Evolutionary conservation across 208 protist species (phyloP).

Genomic region (Crithidia expoeki): DNA sequence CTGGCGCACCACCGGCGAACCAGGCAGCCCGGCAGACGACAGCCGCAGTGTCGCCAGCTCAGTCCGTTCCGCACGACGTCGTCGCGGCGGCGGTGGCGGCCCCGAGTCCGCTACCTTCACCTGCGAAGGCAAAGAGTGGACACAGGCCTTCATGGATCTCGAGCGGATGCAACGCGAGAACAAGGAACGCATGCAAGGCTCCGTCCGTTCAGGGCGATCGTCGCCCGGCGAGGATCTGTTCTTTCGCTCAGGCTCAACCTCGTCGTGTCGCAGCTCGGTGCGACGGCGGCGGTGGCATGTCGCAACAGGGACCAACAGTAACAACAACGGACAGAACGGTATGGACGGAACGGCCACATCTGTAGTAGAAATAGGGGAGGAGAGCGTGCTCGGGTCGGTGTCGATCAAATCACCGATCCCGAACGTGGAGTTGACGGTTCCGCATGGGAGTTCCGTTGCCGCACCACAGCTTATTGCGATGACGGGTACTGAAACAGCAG

Average conservation of each 20-base stretch:
- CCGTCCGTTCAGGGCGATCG: constrained; percentile 19
- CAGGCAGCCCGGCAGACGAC: constrained; percentile 21
- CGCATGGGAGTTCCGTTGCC: not conserved
- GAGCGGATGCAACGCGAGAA: constrained; percentile 81
- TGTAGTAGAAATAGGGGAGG: not conserved
- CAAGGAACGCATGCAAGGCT: constrained; percentile 51
- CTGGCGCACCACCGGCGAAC: constrained; percentile 4
- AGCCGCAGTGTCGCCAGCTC: constrained; percentile 43
- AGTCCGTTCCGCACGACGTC: constrained; percentile 33
- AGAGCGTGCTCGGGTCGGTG: not conserved
- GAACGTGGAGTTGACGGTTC: not conserved
- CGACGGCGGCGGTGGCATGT: constrained; percentile 14
- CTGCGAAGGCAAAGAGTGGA: constrained; percentile 37
- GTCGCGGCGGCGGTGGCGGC: constrained; percentile 34
- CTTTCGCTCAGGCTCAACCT: constrained; percentile 13
- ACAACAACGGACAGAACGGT: constrained; percentile 4
- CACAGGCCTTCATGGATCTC: constrained; percentile 50
- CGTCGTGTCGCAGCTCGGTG: constrained; percentile 18
- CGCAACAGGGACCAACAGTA: constrained; percentile 2
- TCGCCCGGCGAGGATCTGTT: constrained; percentile 15
- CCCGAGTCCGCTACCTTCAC: constrained; percentile 22
- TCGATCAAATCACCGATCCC: not conserved
- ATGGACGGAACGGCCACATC: not conserved
- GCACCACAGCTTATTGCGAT: not conserved
- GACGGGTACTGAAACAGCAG: not conserved